Evolutionary conservation across 2,329 filamentous ascomycete genomes (phyloP).

Genomic region (Aspergillus terreus): DNA sequence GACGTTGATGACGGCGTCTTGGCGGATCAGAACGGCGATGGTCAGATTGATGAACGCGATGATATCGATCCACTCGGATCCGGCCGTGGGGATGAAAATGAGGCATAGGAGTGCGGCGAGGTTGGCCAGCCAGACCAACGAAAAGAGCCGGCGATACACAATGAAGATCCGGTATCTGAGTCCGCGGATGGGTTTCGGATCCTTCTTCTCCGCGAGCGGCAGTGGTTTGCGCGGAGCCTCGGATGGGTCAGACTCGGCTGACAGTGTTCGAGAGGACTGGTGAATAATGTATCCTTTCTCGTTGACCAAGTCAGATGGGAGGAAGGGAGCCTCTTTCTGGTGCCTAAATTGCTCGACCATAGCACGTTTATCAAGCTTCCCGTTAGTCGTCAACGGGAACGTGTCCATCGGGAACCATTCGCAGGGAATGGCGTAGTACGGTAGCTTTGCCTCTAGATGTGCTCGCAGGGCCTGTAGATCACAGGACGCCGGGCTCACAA

Average conservation of each 20-base stretch:
- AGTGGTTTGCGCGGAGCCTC: neutral
- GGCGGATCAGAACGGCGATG: conserved; percentile 33
- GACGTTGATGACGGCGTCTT: conserved; percentile 39
- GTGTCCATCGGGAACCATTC: conserved; percentile 1
- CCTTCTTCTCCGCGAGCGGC: conserved; percentile 5
- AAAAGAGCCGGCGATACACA: conserved; percentile 55
- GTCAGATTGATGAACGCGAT: conserved; percentile 32
- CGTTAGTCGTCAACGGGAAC: conserved; percentile 8
- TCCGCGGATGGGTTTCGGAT: conserved; percentile 10
- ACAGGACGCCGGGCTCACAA: conserved; percentile 2
- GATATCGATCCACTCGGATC: neutral
- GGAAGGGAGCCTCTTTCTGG: neutral
- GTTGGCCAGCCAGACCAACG: conserved; percentile 51
- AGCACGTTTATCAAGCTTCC: conserved; percentile 8
- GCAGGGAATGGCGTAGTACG: conserved; percentile 8
- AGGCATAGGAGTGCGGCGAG: conserved; percentile 19
- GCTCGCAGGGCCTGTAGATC: neutral
- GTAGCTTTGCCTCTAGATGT: neutral
- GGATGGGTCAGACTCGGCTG: neutral
- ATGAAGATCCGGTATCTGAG: conserved; percentile 34
- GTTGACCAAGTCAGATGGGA: neutral
- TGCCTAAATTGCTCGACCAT: neutral
- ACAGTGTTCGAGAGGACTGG: neutral
- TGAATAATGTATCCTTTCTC: neutral
- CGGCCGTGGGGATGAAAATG: conserved; percentile 12